phyloP scores from a whole-genome alignment of 345 rosid species.

The Anastatica hierochuntica region DNA sequence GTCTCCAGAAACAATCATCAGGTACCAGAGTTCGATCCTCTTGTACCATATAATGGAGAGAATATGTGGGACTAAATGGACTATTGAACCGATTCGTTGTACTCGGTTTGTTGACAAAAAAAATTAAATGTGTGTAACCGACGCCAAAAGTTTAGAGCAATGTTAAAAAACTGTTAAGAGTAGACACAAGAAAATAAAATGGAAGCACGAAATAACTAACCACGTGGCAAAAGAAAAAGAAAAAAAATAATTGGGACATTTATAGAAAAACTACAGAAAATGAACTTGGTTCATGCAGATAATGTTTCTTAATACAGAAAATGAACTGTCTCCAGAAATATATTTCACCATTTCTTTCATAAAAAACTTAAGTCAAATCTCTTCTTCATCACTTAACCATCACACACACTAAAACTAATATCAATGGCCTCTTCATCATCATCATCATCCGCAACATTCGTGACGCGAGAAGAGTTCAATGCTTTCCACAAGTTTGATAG shows the following conservation, averaged over 20 bases:
- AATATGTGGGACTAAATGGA: no score
- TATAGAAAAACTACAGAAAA: background rate
- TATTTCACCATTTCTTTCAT: conserved; percentile 1
- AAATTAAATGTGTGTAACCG: background rate
- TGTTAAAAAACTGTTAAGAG: no score
- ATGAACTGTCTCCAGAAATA: background rate
- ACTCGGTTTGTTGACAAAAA: no score
- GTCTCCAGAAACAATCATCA: no score
- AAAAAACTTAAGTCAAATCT: background rate
- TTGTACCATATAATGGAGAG: no score
- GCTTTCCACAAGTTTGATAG: conserved; percentile 55
- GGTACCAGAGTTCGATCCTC: no score
- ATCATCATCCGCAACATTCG: background rate
- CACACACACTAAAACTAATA: background rate
- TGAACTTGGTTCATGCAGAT: conserved; percentile 2
- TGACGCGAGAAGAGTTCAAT: conserved; percentile 35
- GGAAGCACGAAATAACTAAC: background rate
- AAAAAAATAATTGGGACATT: background rate
- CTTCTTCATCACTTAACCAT: background rate
- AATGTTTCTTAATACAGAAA: conserved; percentile 1
- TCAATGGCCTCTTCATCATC: conserved; percentile 15
- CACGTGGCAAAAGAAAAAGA: background rate
- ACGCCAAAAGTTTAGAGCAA: background rate
- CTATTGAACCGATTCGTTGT: no score
- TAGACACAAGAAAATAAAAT: background rate